Base-by-base conservation (phyloP, 805 yeast genomes). In the Jamesozyma hellenica region DNA sequence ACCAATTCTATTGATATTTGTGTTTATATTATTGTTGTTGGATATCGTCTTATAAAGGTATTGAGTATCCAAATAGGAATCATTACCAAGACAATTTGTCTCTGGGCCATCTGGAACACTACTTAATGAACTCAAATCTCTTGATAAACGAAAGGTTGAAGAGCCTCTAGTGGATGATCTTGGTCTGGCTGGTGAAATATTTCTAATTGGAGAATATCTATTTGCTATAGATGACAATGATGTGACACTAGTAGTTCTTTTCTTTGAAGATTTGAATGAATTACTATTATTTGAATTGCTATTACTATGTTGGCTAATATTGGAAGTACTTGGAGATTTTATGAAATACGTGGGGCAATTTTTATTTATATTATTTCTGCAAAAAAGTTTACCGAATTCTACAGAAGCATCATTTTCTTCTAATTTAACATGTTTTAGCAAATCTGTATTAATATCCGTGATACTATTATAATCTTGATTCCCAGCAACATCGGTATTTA, bases 341-440 rank as follows among this genome's bases (percentile, higher is more conserved):
- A 48, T 36, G 29, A 60, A 53, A 43, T 53, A 48, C 48, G 48
- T 52, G 43, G 64, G 55, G 45, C 53, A 56, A 45, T 48, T 49
- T 36, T 57, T 56, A 39, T 54, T 55, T 34, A 58, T 47, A 40
- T 56, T 48, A 41, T 55, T 58, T 42, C 54, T 50, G n/a, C 55
- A 13, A 39, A 58, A 56, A 49, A 60, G 49, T 38, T 58, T 60
- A 38, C 56, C 56, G 34, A 60, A 60, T 40, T 63, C 64, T 23
- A 58, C 49, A 7, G 63, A 55, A 4, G 64, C 64, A 45, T 60
- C 64, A 43, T 60, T 60, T 33, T 58, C 63, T 39, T 58, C 40
- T 10, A 31, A 17, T 18, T 16, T 23, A 23, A 8, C 4, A 5
- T 25, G 5, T 34, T 31, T 31, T 8, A 4, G 5, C 5, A 11